Evolutionary conservation across 108 stramenopile genomes (phyloP).

Genomic region (Schizochytrium sp.): DNA sequence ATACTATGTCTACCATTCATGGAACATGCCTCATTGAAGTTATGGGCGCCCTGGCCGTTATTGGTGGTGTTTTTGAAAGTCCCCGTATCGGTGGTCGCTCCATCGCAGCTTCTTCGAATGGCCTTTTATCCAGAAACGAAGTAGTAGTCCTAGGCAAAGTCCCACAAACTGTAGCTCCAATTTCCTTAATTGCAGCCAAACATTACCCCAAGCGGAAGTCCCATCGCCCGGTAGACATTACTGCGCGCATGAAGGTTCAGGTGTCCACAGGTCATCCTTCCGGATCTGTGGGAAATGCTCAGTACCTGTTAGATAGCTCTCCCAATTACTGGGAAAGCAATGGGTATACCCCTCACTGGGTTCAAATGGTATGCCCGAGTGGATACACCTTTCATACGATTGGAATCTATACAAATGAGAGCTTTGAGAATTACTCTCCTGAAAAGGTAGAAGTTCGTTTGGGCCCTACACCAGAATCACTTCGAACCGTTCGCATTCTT

Average conservation of each 20-base stretch:
- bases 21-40: background rate
- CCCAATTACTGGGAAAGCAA: constrained; percentile 55
- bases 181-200: background rate
- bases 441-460: constrained; percentile 50
- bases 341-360: constrained; percentile 58
- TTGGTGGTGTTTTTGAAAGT: constrained; percentile 45
- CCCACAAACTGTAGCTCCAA: background rate
- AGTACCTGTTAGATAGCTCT: background rate
- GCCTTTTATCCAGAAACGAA: constrained; percentile 23
- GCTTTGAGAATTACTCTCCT: constrained; percentile 52
- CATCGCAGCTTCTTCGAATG: constrained; percentile 9
- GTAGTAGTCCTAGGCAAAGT: constrained; percentile 55
- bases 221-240: constrained; percentile 25
- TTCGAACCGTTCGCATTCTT: constrained; percentile 5
- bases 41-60: constrained; percentile 38
- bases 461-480: constrained; percentile 16
- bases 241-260: background rate
- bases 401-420: constrained; percentile 36
- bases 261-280: constrained; percentile 43
- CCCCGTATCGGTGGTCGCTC: constrained; percentile 35
- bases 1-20: background rate
- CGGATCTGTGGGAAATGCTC: constrained; percentile 47
- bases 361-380: constrained; percentile 27
- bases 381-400: background rate
- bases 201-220: background rate